These are phyloP conservation scores for Boletus vermiculosoides DNA, from an alignment of 768 basidiomycete species.

Conservation along the genomic window DNA sequence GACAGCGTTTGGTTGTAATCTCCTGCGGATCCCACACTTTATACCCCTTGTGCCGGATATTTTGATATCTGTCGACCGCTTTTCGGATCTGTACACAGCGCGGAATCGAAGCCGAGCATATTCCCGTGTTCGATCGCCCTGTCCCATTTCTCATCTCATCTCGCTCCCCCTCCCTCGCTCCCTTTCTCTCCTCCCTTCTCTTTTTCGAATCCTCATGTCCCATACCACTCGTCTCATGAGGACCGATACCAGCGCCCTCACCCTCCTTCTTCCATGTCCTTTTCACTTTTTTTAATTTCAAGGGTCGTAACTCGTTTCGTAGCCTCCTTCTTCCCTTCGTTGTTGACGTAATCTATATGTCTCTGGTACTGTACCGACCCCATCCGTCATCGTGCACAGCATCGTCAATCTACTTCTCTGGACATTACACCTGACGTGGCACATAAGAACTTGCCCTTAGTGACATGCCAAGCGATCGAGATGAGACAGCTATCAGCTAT, in stretches of 20 bases:
- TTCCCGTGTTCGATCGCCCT: slow-evolving; percentile 17
- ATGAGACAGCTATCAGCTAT: neutral
- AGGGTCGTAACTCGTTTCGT: too few species aligned
- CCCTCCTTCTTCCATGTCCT: too few species aligned
- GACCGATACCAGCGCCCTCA: too few species aligned
- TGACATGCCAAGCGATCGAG: neutral
- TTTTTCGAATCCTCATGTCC: too few species aligned
- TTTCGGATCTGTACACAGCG: slow-evolving; percentile 16
- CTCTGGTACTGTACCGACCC: neutral
- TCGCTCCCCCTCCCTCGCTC: neutral
- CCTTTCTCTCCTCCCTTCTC: neutral
- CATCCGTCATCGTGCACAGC: neutral
- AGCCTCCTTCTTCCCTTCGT: neutral
- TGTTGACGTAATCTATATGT: neutral
- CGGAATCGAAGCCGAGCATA: slow-evolving; percentile 20
- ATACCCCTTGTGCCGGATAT: slow-evolving; percentile 13
- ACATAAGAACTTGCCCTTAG: neutral
- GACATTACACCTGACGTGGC: too few species aligned
- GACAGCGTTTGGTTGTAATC: neutral
- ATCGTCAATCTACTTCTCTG: too few species aligned
- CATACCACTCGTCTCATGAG: too few species aligned
- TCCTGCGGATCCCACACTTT: slow-evolving; percentile 11
- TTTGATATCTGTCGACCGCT: slow-evolving; percentile 18
- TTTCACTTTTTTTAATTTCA: too few species aligned
- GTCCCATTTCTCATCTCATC: slow-evolving; percentile 7